Base-by-base conservation (phyloP, 2,329 filamentous ascomycete species). In the Colletotrichum sp. region DNA sequence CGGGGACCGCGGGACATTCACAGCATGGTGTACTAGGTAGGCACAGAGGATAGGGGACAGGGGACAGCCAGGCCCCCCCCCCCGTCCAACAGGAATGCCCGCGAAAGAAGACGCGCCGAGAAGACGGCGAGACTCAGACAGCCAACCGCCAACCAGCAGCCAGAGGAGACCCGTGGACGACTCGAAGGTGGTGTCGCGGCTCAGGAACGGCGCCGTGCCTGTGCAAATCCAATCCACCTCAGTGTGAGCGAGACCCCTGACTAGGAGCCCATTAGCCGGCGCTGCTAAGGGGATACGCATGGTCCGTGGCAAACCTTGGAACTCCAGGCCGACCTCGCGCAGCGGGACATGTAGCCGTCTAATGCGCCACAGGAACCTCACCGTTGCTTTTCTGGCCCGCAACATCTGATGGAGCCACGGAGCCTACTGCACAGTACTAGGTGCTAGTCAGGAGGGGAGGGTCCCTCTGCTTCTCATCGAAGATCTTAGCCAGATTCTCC, bases 121-220 rank as follows among this genome's bases (percentile, higher is more conserved):
- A 59, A 68, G 52, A 22, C 30, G 29, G 30, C 30, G 63, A 68
- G 30, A 52, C n/a, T 57, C 29, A 62, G 44, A 49, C 59, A 30
- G 49, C 15, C 22, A 19, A 30, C 57, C 57, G 30, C 16, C 57
- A n/a, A 29, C 19, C 57, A 30, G 19, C 57, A 67, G 61, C 39
- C 15, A n/a, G 36, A n/a, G 13, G 63, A 49, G 29, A 63, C 55
- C 7, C 11, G 65, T 16, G 32, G 66, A 29, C 57, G 57, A 55
- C 30, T 62, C 30, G n/a, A 62, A 34, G 71, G 30, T 63, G 68
- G 57, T 70, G 68, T 73, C 64, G 73, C 70, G 32, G 70, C 73
- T 69, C 73, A 74, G 71, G 71, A 74, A 76, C 74, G 71, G 64
- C 64, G 70, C 71, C 44, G 44, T 64, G 69, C 36, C 59, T 64